A percentile compares a stretch with the other conserved stretches of the same genome.
Conservation (phyloP, 768 basidiomycete species). For the Hebeloma cylindrosporum region DNA sequence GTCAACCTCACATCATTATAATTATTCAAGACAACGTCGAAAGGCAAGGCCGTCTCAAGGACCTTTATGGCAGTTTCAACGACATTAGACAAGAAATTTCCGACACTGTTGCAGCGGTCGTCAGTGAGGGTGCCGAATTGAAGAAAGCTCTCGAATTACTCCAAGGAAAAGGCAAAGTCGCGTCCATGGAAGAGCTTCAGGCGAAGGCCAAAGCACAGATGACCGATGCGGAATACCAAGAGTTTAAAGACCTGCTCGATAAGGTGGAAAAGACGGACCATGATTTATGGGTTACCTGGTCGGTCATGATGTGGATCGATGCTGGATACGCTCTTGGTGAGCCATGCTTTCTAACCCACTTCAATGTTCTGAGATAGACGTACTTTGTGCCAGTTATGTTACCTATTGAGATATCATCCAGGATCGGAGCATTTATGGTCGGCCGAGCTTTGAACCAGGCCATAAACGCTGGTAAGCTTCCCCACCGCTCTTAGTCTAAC, state of each 20-base stretch:
- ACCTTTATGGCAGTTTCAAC: slow-evolving; percentile 1
- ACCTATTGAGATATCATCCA: background rate
- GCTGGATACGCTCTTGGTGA: background rate
- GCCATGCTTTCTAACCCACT: background rate
- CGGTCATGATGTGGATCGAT: background rate
- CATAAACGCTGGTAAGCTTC: background rate
- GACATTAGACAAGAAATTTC: background rate
- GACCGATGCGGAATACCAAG: background rate
- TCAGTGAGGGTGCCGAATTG: background rate
- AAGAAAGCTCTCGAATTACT: background rate
- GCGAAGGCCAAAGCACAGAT: background rate
- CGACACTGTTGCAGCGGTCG: background rate
- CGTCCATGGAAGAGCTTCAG: slow-evolving; percentile 2
- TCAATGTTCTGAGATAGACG: too few species aligned
- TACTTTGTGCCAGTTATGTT: background rate
- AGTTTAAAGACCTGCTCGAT: background rate
- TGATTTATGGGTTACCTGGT: background rate
- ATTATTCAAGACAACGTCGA: background rate
- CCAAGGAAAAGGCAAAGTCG: background rate
- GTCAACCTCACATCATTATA: background rate
- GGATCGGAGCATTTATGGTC: background rate
- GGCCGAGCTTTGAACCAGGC: slow-evolving; percentile 1
- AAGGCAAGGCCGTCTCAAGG: background rate
- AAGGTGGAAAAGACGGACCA: background rate
- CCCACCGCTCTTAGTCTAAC: too few species aligned